Evolutionary conservation across 1,139 yeast genomes (phyloP).

Genomic region (Groenewaldozyma sp.): DNA sequence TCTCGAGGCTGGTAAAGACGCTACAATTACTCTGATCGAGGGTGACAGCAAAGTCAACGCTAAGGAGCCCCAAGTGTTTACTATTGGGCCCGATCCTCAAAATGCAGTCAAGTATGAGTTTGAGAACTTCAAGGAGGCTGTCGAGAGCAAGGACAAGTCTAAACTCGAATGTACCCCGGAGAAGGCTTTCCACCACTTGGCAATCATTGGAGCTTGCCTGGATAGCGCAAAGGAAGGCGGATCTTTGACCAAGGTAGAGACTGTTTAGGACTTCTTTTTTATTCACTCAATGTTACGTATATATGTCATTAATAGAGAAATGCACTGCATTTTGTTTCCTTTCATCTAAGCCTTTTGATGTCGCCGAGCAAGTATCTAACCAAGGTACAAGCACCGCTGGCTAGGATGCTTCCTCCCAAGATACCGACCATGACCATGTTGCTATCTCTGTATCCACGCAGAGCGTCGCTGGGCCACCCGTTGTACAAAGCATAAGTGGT

Average conservation of each 20-base stretch:
- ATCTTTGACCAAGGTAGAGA: slow-evolving; percentile 41
- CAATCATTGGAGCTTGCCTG: slow-evolving; percentile 75
- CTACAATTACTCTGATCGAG: slow-evolving; percentile 34
- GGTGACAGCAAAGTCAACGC: slow-evolving; percentile 41
- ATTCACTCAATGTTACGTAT: background rate
- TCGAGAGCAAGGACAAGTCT: slow-evolving; percentile 52
- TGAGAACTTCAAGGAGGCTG: slow-evolving; percentile 63
- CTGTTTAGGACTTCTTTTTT: background rate
- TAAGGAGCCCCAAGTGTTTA: slow-evolving; percentile 37
- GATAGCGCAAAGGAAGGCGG: slow-evolving; percentile 61
- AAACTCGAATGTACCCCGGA: slow-evolving; percentile 54
- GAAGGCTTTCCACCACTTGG: slow-evolving; percentile 83
- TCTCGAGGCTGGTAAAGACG: slow-evolving; percentile 37
- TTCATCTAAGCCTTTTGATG: slow-evolving; percentile 8
- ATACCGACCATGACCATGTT: slow-evolving; percentile 80
- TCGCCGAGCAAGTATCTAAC: slow-evolving; percentile 24
- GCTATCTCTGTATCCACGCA: slow-evolving; percentile 53
- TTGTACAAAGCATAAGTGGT: slow-evolving; percentile 77
- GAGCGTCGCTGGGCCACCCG: slow-evolving; percentile 78
- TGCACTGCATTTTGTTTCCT: background rate
- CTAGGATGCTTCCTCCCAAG: slow-evolving; percentile 59
- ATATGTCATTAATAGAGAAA: background rate
- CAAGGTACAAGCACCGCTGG: slow-evolving; percentile 30
- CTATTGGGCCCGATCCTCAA: slow-evolving; percentile 40
- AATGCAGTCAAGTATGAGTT: slow-evolving; percentile 65